Base-by-base conservation (phyloP, 345 rosid species). In the Punica granatum region DNA sequence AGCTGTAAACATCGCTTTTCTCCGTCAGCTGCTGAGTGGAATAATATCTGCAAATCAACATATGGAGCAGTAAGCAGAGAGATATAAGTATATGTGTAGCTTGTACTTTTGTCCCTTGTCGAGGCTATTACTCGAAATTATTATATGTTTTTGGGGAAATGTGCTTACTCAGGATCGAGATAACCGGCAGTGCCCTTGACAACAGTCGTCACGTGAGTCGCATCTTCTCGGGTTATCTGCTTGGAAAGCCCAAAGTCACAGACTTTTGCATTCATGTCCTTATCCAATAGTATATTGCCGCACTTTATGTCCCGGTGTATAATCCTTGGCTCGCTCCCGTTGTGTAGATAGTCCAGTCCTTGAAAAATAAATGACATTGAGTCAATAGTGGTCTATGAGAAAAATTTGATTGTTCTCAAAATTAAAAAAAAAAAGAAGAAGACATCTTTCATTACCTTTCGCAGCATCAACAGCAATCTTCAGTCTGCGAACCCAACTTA, bases 151-250 rank as follows among this genome's bases (percentile, higher is more conserved):
- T 18, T 41, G 1, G 19, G 62, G 41, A 37, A 4, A 4, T 60
- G 41, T 69, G 63, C 82, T 66, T 82, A 92, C 98, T 92, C 97
- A 43, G 97, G 98, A 64, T 92, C 98, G 18, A 92, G 89, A 82
- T 92, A 92, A 58, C 98, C 98, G 3, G 96, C 96, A 19, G 98
- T 85, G 79, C 96, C 96, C 76, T 90, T 92, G 61, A 92, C 97
- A 61, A 83, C 90, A 31, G 98, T 92, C 42, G 98, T 90, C 35
- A 92, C 82, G 72, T 92, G 98, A 54, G 88, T 85, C 67, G 92
- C 97, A 64, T 88, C 92, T 66, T 88, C 79, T 72, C 79, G 84
- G 73, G 71, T 74, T 39, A 88, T 79, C 69, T 88, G 94, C 83
- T 88, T 88, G 9, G 94, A 86, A 61, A 88, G 94, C 51, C 94